phyloP scores from a whole-genome alignment of 2,329 filamentous ascomycete species.

The Monilinia aucupariae region DNA sequence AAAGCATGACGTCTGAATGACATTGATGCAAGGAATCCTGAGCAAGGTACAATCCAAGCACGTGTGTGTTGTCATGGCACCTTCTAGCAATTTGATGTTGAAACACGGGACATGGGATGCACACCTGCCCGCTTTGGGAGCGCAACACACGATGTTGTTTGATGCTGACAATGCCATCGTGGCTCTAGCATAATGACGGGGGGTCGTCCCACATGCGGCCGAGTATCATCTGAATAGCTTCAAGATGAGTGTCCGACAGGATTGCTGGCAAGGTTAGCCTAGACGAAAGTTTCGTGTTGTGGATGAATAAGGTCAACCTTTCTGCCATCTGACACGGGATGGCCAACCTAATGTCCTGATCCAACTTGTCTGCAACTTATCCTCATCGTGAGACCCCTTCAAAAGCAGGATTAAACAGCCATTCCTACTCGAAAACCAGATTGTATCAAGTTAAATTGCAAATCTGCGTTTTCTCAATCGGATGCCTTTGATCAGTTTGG shows the following conservation, averaged over 20 bases:
- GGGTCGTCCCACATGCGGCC: no score
- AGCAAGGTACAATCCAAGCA: background rate
- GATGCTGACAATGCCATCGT: background rate
- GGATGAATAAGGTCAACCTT: no score
- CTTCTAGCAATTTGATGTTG: background rate
- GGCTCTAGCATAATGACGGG: background rate
- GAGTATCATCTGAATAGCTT: background rate
- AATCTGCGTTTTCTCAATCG: no score
- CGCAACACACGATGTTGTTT: background rate
- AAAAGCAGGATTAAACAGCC: no score
- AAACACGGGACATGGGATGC: background rate
- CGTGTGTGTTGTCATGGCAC: background rate
- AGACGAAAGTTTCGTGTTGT: background rate
- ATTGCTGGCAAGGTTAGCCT: background rate
- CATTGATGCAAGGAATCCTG: background rate
- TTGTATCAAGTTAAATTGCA: no score
- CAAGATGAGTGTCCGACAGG: background rate
- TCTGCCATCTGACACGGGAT: no score
- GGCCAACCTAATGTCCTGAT: no score
- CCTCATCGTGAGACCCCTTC: no score
- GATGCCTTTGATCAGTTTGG: background rate
- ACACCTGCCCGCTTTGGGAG: background rate
- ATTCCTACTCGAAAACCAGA: no score
- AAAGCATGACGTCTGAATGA: constrained; percentile 5
- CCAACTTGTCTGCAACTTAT: no score